Conservation (phyloP, 768 basidiomycete genomes). For the Boletus rufocinnamomeus region DNA sequence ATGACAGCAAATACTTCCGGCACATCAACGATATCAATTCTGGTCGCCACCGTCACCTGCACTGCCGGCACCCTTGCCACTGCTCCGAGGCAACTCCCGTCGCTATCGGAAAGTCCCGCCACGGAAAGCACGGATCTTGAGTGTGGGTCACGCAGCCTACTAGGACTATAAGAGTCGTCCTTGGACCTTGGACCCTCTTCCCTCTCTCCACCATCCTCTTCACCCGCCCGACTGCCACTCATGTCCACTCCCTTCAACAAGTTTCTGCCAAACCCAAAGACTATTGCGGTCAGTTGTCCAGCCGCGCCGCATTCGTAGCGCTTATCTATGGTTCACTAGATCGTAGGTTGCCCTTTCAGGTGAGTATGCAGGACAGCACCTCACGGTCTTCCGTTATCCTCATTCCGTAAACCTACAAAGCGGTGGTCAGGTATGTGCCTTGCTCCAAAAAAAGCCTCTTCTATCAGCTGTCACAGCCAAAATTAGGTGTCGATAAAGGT, state of each 20-base stretch:
- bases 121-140: conserved; percentile 1
- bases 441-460: conserved; percentile 9
- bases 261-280: conserved; percentile 59
- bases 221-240: neutral
- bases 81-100: neutral
- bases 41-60: neutral
- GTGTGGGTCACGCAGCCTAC: too few relatives aligned
- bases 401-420: conserved; percentile 22
- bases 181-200: too few relatives aligned
- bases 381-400: neutral
- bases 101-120: conserved; percentile 13
- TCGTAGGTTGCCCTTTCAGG: conserved; percentile 97
- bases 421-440: conserved; percentile 35
- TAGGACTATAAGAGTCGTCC: conserved; percentile 1
- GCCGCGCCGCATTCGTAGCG: neutral
- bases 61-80: too few relatives aligned
- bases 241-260: conserved; percentile 32
- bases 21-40: neutral
- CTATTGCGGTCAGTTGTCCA: conserved; percentile 69
- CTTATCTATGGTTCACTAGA: conserved; percentile 44
- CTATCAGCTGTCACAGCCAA: conserved; percentile 48
- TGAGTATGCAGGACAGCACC: conserved; percentile 38
- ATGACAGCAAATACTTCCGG: neutral
- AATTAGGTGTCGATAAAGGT: conserved; percentile 80
- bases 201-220: neutral